Evolutionary conservation across 495 filamentous ascomycete species (phyloP), one percentile per base, ranked within the genome.

Genomic region (Parathielavia appendiculata): DNA sequence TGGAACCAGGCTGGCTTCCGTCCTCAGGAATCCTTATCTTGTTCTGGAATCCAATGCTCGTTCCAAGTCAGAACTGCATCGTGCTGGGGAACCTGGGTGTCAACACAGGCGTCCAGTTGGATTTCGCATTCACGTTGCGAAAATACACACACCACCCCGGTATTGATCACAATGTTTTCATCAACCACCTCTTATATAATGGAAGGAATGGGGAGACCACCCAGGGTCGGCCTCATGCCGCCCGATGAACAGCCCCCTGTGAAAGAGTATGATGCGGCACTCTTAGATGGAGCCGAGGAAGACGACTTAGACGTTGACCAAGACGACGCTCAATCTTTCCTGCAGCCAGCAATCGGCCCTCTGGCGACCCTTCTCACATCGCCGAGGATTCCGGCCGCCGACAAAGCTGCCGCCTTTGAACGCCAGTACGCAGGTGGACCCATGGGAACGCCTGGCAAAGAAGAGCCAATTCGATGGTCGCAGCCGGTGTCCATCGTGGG

Each of bases 301-400:
- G 63, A 73, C 5, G 56, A 59, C 26, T 43, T 76, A 40, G 73
- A 73, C 38, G 72, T 68, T 44, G 71, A 77, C 34, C 71, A 77
- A 53, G 81, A 86, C 60, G 82, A 84, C 57, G 83, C 74, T 16
- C 77, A 81, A 52, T 81, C 82, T 4, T 73, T 92, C 55, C 80
- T 96, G 58, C 89, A 89, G 22, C 81, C 91, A 51, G 87, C 89
- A 59, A 87, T 96, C 56, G 83, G 88, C 63, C 80, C 79, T 16
- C 73, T 77, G 16, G 91, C 92, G 41, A 88, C 83, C 49, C 80
- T 86, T 43, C 77, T 95, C 57, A 85, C 84, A 34, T 83, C 85
- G 19, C 81, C 87, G 14, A 78, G 76, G 45, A 92, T 87, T 0
- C 85, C 90, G 2, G 83, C 86, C 11, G 82, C 84, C 39, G 90